Base-by-base conservation (phyloP, 768 basidiomycete genomes). In the Neoboletus subvelutipes region DNA sequence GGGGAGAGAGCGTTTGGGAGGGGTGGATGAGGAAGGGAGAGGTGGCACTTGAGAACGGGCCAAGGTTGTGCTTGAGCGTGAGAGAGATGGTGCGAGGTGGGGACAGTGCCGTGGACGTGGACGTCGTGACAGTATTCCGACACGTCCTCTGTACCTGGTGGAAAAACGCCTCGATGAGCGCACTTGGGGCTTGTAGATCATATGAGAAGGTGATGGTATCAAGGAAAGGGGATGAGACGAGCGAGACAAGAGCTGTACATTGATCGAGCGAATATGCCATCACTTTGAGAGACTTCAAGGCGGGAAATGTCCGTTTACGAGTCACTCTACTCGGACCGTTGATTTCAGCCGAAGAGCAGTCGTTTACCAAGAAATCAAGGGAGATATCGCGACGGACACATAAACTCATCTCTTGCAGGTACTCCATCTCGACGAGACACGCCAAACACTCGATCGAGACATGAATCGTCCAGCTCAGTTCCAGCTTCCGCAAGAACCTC, bases 41-140 rank as follows among this genome's bases (percentile, higher is more conserved):
- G 1, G 55, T 26, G 9, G 64, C 50, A 43, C 60, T 71, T n/a
- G 66, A 61, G 37, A 50, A 52, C 5, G 58, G 55, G 34, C 63
- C 57, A 2, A 70, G 57, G 41, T 62, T 68, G 41, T 73, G 71
- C 43, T 69, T 70, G 13, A 73, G 55, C 22, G 61, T 61, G 52
- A 71, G 56, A 20, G 72, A 68, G 55, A 60, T 54, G n/a, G 34
- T 40, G 11, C 29, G 53, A 12, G 52, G 42, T 8, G 57, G 49
- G 17, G 41, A 50, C 31, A 37, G 20, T 26, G 36, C 24, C 26
- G 57, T 45, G 39, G 45, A 29, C 12, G 15, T 36, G 29, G 54
- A 28, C 8, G 22, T 20, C 9, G 34, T 24, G 24, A 28, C 36
- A 5, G 45, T 3, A 36, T 54, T 17, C 7, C 10, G 46, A 28